Conservation (phyloP, 257 asterid species). For the Jaltomata sinuosa region DNA sequence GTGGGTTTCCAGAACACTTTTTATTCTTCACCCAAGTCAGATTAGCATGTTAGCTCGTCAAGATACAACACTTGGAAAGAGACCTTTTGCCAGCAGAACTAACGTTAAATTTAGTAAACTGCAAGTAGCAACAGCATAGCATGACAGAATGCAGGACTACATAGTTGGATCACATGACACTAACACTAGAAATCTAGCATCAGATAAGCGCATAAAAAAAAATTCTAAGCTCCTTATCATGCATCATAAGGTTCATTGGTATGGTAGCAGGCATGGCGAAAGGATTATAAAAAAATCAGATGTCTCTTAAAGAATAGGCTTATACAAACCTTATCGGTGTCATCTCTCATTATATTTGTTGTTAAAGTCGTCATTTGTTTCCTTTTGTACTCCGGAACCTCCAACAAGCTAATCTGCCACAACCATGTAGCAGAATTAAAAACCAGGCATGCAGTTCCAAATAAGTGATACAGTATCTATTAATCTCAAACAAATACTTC, state of each 20-base stretch:
- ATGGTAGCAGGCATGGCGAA: background rate
- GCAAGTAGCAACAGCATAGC: background rate
- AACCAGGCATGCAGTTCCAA: background rate
- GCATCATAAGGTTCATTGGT: background rate
- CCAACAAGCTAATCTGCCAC: slow-evolving; percentile 85
- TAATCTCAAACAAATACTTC: background rate
- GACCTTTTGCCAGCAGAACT: background rate
- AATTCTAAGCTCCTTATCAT: background rate
- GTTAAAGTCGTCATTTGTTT: slow-evolving; percentile 39
- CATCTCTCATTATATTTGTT: slow-evolving; percentile 75
- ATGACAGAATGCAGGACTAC: background rate
- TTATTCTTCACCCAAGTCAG: background rate
- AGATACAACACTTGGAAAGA: background rate
- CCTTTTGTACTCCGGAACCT: slow-evolving; percentile 55
- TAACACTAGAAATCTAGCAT: background rate
- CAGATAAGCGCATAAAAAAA: background rate
- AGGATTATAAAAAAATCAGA: background rate
- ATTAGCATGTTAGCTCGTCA: background rate
- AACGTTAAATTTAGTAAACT: background rate
- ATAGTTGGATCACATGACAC: background rate
- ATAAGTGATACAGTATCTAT: background rate
- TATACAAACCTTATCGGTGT: slow-evolving; percentile 62
- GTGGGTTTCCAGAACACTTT: background rate
- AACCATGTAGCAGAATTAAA: slow-evolving; percentile 2
- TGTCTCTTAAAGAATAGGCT: background rate